Base-by-base conservation (phyloP, 164 flowering plant genomes). In the Chimonanthus praecox region DNA sequence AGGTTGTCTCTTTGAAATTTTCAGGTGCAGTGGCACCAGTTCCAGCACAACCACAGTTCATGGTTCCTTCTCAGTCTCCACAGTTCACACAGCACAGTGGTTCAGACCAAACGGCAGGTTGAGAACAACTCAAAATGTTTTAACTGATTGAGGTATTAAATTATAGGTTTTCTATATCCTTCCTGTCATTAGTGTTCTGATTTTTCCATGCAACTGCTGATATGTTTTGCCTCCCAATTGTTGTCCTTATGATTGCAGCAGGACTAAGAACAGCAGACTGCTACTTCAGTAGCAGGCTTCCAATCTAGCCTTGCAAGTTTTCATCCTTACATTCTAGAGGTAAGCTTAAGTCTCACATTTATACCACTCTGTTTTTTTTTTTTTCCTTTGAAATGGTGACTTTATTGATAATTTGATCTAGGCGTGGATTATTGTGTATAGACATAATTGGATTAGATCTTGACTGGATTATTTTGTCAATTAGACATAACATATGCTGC, bases 251-350 rank as follows among this genome's bases (percentile, higher is more conserved):
- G 89, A 86, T 87, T 91, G 94, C 97, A 89, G 97, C 97, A 90
- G 90, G 97, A 89, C 95, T 89, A 87, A 91, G 90, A 91, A 84
- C 88, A 85, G 88, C 87, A 80, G 87, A 83, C 90, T 91, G 97
- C 95, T 88, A 91, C 94, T 78, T 83, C 86, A 87, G 91, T 91
- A 89, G 95, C 97, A 83, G 92, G 89, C 93, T 91, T 88, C 92
- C 50, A 80, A 85, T 92, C 90, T 94, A 85, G 92, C 92, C 97
- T 90, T 94, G 97, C 99, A 91, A 88, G 80, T 87, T 81, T 82
- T 82, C 85, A 85, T 85, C 85, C 84, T 89, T 87, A 92, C 94
- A 90, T 92, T 92, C 90, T 92, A 88, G 85, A 89, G 98, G 98
- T 94, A 85, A 61, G 15, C 58, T 64, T 11, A 15, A 48, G 33